Conservation (phyloP, 495 filamentous ascomycete genomes). For the Jackrogersella minutella region DNA sequence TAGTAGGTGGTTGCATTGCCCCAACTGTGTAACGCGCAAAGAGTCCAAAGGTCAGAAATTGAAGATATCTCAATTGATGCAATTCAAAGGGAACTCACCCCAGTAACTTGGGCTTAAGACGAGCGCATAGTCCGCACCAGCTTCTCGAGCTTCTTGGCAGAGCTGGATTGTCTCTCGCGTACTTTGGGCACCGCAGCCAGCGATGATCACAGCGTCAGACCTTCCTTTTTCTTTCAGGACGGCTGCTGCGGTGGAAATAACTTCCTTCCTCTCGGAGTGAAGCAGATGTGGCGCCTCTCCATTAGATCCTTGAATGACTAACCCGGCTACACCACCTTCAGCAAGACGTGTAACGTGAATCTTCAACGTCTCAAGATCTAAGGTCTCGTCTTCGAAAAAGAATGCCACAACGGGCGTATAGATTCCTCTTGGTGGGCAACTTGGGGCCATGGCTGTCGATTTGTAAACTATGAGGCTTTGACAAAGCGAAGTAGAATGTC, state of each 20-base stretch:
- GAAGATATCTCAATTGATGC: neutral
- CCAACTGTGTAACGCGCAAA: neutral
- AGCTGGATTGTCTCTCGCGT: conserved; percentile 81
- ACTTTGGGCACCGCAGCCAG: conserved; percentile 80
- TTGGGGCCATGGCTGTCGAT: conserved; percentile 7
- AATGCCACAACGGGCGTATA: conserved; percentile 78
- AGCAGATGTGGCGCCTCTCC: conserved; percentile 83
- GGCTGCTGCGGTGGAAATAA: conserved; percentile 77
- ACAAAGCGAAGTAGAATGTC: no score
- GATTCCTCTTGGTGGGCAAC: no score
- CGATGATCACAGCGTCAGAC: conserved; percentile 73
- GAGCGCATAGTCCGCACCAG: conserved; percentile 83
- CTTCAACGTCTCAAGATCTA: conserved; percentile 69
- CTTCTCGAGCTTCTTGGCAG: conserved; percentile 72
- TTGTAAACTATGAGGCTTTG: no score
- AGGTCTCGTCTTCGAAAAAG: conserved; percentile 72
- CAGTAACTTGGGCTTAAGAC: conserved; percentile 84
- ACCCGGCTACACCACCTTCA: conserved; percentile 69
- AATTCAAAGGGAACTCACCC: neutral
- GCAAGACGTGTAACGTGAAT: conserved; percentile 75
- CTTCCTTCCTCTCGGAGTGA: conserved; percentile 68
- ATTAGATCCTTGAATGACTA: conserved; percentile 82
- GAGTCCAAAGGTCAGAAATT: no score
- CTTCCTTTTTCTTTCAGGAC: conserved; percentile 70
- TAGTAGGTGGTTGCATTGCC: conserved; percentile 12